Conservation (phyloP, 768 basidiomycete genomes). For the Psilocybe cubensis region DNA sequence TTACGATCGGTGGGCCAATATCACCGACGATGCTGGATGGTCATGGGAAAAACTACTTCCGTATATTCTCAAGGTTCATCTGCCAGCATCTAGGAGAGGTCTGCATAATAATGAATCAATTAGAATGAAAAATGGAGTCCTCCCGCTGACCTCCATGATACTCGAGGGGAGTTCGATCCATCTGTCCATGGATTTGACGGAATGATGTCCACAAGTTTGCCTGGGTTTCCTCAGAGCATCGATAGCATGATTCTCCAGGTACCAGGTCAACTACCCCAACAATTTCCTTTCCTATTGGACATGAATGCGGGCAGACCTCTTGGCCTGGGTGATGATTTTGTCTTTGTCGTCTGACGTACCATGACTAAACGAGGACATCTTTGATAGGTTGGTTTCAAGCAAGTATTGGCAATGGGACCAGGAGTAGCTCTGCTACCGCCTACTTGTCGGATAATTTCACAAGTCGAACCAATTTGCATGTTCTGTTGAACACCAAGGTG, state of each 20-base stretch:
- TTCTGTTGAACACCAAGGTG: conserved; percentile 31
- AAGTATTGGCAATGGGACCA: conserved; percentile 21
- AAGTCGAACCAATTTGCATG: conserved; percentile 29
- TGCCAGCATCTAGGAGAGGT: background rate
- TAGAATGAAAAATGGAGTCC: conserved; percentile 40
- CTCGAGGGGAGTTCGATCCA: conserved; percentile 38
- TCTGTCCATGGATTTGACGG: conserved; percentile 38
- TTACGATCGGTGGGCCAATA: conserved; percentile 24
- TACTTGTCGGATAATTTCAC: conserved; percentile 25
- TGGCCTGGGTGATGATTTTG: conserved; percentile 15
- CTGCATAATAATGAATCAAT: background rate
- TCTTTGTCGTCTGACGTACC: too few relatives aligned
- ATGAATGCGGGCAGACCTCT: conserved; percentile 31
- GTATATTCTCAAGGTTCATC: conserved; percentile 32
- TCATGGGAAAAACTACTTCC: conserved; percentile 34
- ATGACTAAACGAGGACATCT: background rate
- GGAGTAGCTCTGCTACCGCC: conserved; percentile 27
- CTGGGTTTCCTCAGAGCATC: conserved; percentile 32
- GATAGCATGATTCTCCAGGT: conserved; percentile 35
- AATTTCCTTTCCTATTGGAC: conserved; percentile 32
- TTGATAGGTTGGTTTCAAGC: conserved; percentile 24
- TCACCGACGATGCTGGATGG: conserved; percentile 40
- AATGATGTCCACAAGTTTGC: conserved; percentile 32
- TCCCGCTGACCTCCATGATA: conserved; percentile 42
- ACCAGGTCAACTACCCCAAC: conserved; percentile 27